Evolutionary conservation across 164 flowering plant species (phyloP), one percentile per base, ranked within the genome.

Genomic region (Vitis rotundifolia): DNA sequence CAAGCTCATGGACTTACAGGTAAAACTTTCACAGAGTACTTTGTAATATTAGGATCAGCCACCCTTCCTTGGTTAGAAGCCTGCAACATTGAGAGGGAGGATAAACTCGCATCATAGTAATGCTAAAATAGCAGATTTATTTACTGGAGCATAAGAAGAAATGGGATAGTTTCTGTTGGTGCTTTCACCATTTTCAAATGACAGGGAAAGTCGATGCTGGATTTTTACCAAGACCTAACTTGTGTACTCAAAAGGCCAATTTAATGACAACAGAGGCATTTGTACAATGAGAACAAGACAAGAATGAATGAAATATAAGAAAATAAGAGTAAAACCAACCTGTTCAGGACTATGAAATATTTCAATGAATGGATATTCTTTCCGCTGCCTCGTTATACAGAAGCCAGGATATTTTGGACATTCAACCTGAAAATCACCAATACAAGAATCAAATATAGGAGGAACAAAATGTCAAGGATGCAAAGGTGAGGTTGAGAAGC

Each of bases 391-490:
- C 16, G 90, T 71, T 60, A 92, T 78, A 72, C 98, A 94, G 70
- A 94, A 94, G 22, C 97, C 97, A 61, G 97, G 97, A 82, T 89
- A 94, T 68, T 94, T 92, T 18, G 98, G 97, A 69, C 98, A 94
- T 75, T 94, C 97, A 71, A 91, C 97, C 97, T 92, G 82, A 47
- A 74, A 37, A 9, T 64, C 64, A 70, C 13, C 64, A 64, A 48
- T 26, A 58, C 51, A 56, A 55, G 18, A 68, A 60, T 26, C 67
- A 54, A 48, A n/a, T 4, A 54, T 49, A 59, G 37, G 15, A 49
- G 9, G 18, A 64, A n/a, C 15, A 61, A 48, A 16, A 69, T 29
- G 26, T 19, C 10, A 31, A 73, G 22, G 16, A 8, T 55, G 51
- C 8, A 56, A 26, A 28, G 28, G 26, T 26, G 49, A 16, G 2